Conservation (phyloP, 305 asterid genomes). For the Rubia occidens region DNA sequence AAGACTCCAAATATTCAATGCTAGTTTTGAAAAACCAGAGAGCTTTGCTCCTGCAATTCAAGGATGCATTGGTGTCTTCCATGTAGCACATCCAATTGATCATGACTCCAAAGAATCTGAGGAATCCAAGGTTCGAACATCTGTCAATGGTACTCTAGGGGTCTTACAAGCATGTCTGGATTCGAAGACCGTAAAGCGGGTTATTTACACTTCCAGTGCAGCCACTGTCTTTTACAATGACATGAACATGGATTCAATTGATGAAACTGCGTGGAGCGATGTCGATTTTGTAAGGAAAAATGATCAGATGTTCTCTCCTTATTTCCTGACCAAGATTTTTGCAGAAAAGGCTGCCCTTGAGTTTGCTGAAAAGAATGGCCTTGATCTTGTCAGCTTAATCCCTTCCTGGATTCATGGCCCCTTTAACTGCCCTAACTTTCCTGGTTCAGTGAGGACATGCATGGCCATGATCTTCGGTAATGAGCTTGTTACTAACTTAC, state of each 20-base stretch:
- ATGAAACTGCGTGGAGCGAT: slow-evolving; percentile 51
- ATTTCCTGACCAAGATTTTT: slow-evolving; percentile 32
- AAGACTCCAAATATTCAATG: slow-evolving; percentile 44
- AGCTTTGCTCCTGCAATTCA: slow-evolving; percentile 37
- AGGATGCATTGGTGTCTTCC: slow-evolving; percentile 71
- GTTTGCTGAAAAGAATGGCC: slow-evolving; percentile 36
- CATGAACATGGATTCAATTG: slow-evolving; percentile 15
- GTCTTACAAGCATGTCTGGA: slow-evolving; percentile 28
- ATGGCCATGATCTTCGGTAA: slow-evolving; percentile 43
- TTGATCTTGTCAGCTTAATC: slow-evolving; percentile 36
- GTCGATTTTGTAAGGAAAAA: slow-evolving; percentile 31
- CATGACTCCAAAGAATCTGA: slow-evolving; percentile 36
- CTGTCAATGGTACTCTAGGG: slow-evolving; percentile 22
- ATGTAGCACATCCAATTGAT: slow-evolving; percentile 57
- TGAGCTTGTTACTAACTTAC: too few relatives aligned
- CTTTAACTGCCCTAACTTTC: slow-evolving; percentile 32
- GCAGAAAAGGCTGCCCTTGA: slow-evolving; percentile 41
- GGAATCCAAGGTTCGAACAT: slow-evolving; percentile 28
- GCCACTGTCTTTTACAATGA: slow-evolving; percentile 17
- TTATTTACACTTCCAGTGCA: slow-evolving; percentile 55
- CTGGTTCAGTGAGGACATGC: slow-evolving; percentile 32
- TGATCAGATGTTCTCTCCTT: slow-evolving; percentile 16
- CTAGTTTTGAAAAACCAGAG: slow-evolving; percentile 45
- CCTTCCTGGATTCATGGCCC: slow-evolving; percentile 47
- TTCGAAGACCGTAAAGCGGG: slow-evolving; percentile 44